These are phyloP conservation scores for Leccinum variicolor DNA, from an alignment of 768 basidiomycete genomes.

Conservation along the genomic window DNA sequence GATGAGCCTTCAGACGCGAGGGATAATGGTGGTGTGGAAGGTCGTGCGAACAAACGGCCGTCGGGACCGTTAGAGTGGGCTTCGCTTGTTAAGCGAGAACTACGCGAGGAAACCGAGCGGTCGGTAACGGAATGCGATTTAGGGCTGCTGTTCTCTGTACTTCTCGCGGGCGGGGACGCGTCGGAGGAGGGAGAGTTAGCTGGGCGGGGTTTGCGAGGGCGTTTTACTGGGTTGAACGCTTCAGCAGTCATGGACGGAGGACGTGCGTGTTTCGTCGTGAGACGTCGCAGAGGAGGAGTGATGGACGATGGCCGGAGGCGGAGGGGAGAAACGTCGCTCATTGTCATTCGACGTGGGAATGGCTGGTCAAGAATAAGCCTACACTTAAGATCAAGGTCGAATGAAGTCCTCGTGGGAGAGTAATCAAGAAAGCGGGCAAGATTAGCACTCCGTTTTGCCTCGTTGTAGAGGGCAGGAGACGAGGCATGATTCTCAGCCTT, in stretches of 20 bases:
- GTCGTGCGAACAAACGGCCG: conserved; percentile 22
- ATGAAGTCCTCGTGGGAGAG: conserved; percentile 33
- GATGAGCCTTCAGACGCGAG: conserved; percentile 23
- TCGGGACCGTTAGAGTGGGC: conserved; percentile 21
- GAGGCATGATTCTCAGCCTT: conserved; percentile 15
- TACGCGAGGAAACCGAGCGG: conserved; percentile 16
- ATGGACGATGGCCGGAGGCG: conserved; percentile 30
- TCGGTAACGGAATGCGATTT: conserved; percentile 16
- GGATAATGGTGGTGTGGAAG: conserved; percentile 29
- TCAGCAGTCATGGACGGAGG: conserved; percentile 26
- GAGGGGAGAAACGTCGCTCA: conserved; percentile 34
- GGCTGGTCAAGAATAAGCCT: conserved; percentile 25
- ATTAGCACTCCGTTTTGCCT: conserved; percentile 34
- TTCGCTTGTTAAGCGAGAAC: conserved; percentile 23
- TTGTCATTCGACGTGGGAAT: conserved; percentile 33
- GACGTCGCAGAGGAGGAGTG: conserved; percentile 25
- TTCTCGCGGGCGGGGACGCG: conserved; percentile 13
- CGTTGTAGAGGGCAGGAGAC: conserved; percentile 18
- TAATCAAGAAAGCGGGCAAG: conserved; percentile 37
- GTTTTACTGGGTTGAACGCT: conserved; percentile 27
- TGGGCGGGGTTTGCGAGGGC: conserved; percentile 23
- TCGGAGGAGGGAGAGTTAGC: conserved; percentile 17
- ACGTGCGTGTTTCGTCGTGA: conserved; percentile 26
- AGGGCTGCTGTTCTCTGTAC: conserved; percentile 12
- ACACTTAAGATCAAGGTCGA: conserved; percentile 32